These are phyloP conservation scores for Trichoderma sp. DNA, from an alignment of 2,329 filamentous ascomycete genomes.

Conservation along the genomic window DNA sequence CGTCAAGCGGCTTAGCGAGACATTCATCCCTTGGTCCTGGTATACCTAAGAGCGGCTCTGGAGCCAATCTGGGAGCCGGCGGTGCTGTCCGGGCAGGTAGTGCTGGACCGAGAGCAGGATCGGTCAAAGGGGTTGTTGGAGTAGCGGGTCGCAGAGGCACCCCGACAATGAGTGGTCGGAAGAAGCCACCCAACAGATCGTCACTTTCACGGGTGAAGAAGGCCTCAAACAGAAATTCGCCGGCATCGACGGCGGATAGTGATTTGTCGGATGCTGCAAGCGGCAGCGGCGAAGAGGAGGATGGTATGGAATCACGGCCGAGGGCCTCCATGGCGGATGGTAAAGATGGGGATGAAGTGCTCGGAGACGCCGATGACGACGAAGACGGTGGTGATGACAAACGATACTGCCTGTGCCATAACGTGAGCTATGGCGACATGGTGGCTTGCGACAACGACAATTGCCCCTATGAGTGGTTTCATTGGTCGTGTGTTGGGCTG, in stretches of 20 bases:
- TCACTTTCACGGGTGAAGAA: constrained; percentile 64
- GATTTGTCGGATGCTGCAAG: constrained; percentile 66
- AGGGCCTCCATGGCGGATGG: constrained; percentile 39
- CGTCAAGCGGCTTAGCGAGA: constrained; percentile 60
- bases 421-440: constrained; percentile 85
- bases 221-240: constrained; percentile 58
- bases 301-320: constrained; percentile 38
- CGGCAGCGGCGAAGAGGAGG: constrained; percentile 54
- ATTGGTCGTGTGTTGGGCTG: constrained; percentile 73
- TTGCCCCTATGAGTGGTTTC: constrained; percentile 85
- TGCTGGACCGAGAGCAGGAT: constrained; percentile 56
- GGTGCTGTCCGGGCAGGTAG: constrained; percentile 55
- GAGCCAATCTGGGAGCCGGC: constrained; percentile 30
- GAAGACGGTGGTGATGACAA: constrained; percentile 76
- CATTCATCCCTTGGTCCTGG: constrained; percentile 65
- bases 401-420: constrained; percentile 82
- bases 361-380: constrained; percentile 60
- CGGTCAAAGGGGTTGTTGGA: constrained; percentile 46
- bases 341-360: constrained; percentile 49
- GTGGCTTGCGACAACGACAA: constrained; percentile 83
- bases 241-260: constrained; percentile 63
- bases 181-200: constrained; percentile 59
- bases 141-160: constrained; percentile 51
- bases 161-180: constrained; percentile 45
- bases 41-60: constrained; percentile 53